phyloP scores from a whole-genome alignment of 2,329 filamentous ascomycete genomes.

The Sporothrix humicola region DNA sequence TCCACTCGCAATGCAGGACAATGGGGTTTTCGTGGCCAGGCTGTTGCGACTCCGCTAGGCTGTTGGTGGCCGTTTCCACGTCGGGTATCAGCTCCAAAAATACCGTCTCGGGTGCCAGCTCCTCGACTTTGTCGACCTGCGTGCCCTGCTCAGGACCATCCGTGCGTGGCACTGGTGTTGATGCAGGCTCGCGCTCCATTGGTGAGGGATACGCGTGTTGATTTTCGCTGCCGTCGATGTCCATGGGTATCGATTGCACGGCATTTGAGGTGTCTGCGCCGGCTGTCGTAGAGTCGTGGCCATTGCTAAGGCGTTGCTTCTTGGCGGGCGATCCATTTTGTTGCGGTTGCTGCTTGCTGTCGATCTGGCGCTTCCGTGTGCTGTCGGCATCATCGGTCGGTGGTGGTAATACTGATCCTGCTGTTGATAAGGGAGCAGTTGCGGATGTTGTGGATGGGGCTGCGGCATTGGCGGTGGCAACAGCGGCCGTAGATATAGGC shows the following conservation, averaged over 20 bases:
- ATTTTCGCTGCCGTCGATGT: constrained; percentile 58
- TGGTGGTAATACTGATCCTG: constrained; percentile 39
- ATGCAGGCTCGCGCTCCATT: constrained; percentile 61
- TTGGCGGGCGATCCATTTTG: constrained; percentile 64
- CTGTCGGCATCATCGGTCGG: constrained; percentile 50
- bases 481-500: background rate
- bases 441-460: background rate
- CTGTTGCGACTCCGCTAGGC: constrained; percentile 39
- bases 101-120: constrained; percentile 64
- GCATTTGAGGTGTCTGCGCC: constrained; percentile 52
- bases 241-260: constrained; percentile 57
- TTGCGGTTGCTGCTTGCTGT: constrained; percentile 53
- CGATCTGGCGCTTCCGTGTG: constrained; percentile 58
- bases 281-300: constrained; percentile 58
- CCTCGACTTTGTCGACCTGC: constrained; percentile 67
- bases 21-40: constrained; percentile 59
- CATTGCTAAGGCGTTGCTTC: constrained; percentile 65
- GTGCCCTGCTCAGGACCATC: constrained; percentile 68
- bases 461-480: constrained; percentile 16
- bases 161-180: constrained; percentile 60
- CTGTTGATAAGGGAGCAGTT: constrained; percentile 23
- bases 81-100: constrained; percentile 62
- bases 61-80: constrained; percentile 46
- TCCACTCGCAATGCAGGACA: constrained; percentile 72
- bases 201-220: constrained; percentile 71